A percentile compares a stretch with the other conserved stretches of the same genome.
These are phyloP conservation scores for Cadophora sp. DNA, from an alignment of 2,329 filamentous ascomycete genomes.

Conservation along the genomic window DNA sequence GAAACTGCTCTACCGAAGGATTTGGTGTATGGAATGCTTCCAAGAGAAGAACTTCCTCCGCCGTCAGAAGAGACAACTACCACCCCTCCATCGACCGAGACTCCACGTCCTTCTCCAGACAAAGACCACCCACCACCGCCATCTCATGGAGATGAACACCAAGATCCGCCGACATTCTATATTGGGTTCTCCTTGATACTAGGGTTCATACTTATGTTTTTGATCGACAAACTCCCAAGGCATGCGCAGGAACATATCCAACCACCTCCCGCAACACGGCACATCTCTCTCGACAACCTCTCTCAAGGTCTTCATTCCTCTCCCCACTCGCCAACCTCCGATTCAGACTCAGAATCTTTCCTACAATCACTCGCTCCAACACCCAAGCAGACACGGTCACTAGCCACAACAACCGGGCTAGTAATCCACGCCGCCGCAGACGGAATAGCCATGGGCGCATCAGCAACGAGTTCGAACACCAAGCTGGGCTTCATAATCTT, in stretches of 20 bases:
- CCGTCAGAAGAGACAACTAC: constrained; percentile 13
- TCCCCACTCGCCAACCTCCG: constrained; percentile 52
- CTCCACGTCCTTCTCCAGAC: neutral
- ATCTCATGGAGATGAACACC: constrained; percentile 51
- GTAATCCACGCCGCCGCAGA: constrained; percentile 96
- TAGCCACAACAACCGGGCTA: constrained; percentile 91
- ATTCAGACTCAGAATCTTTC: constrained; percentile 65
- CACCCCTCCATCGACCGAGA: constrained; percentile 11
- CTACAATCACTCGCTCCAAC: constrained; percentile 63
- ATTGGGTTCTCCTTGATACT: constrained; percentile 86
- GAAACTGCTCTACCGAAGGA: constrained; percentile 4
- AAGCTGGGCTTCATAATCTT: constrained; percentile 92
- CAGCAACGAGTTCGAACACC: constrained; percentile 74
- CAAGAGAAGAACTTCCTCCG: constrained; percentile 7
- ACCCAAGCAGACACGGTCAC: constrained; percentile 64
- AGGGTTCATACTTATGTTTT: constrained; percentile 96
- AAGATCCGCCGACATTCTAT: constrained; percentile 70
- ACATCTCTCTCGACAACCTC: constrained; percentile 88
- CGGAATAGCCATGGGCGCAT: constrained; percentile 94
- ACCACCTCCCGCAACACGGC: constrained; percentile 71
- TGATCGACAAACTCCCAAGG: constrained; percentile 85
- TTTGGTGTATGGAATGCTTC: constrained; percentile 8
- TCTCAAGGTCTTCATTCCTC: constrained; percentile 55
- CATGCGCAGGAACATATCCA: constrained; percentile 72
- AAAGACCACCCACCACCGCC: neutral